Base-by-base conservation (phyloP, 2,329 filamentous ascomycete genomes). In the Aureobasidium sp. region DNA sequence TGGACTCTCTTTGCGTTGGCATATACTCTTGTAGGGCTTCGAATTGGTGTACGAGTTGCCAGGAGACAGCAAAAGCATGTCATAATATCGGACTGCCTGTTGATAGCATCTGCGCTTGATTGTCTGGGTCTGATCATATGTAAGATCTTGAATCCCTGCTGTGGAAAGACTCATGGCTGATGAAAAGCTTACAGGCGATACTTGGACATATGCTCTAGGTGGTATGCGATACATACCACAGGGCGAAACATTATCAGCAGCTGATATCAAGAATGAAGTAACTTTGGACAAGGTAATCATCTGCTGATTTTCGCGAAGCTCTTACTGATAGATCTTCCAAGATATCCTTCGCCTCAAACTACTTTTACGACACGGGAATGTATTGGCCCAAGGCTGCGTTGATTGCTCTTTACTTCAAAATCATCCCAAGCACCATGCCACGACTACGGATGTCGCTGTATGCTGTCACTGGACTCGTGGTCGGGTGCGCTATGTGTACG, bases 331-430 rank as follows among this genome's bases (percentile, higher is more conserved):
- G 14, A 14, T 4, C 11, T 29, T 6, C 12, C 2, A n/a, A 48
- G 55, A 48, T 58, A 31, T 58, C 55, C 0, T 59, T 59, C n/a
- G 42, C 55, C 14, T 48, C 42, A 6, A 59, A 59, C 22, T 59
- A 59, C 31, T 59, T 59, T 12, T 59, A 59, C 55, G 42, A 59
- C 17, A 48, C 55, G 5, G 55, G 42, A 1, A 59, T 59, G 55
- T 59, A 59, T n/a, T 59, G 41, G 42, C 55, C 42, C 4, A 59
- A 59, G 29, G 55, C 42, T 6, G 44, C 55, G 11, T 37, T 59
- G 41, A 44, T 59, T 20, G 44, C 42, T 9, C 44, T 59, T 0
- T 59, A 59, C 55, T 59, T 59, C 42, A 59, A 59, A 22, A 44
- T 59, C 20, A 45, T 59, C 25, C 55, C 55, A 22, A 36, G 20